Evolutionary conservation across 2,329 filamentous ascomycete species (phyloP).

Genomic region (Phoma sp.): DNA sequence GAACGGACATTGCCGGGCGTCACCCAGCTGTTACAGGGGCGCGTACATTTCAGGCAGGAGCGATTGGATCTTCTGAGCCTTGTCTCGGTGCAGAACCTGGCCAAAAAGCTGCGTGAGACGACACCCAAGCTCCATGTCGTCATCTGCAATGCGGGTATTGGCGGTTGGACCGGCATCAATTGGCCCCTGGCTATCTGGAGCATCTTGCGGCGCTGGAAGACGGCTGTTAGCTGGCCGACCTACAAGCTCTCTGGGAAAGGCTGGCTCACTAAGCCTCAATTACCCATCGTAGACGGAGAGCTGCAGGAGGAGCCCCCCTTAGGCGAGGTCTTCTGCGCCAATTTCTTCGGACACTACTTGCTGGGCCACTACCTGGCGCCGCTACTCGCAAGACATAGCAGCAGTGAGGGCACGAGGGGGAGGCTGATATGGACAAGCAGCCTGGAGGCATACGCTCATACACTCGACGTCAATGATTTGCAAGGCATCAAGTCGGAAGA

Average conservation of each 20-base stretch:
- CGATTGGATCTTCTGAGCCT: constrained; percentile 64
- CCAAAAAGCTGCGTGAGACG: constrained; percentile 58
- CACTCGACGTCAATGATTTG: constrained; percentile 72
- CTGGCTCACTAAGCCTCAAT: constrained; percentile 60
- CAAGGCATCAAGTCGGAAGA: constrained; percentile 69
- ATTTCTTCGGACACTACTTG: constrained; percentile 94
- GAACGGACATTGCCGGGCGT: constrained; percentile 47
- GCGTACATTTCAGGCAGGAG: constrained; percentile 62
- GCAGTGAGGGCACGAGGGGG: constrained; percentile 52
- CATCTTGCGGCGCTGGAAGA: constrained; percentile 66
- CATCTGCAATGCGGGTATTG: constrained; percentile 86
- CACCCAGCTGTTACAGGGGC: constrained; percentile 48
- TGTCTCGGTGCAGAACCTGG: constrained; percentile 60
- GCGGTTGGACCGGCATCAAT: constrained; percentile 81
- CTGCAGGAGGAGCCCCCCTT: constrained; percentile 62
- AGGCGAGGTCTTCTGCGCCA: constrained; percentile 85
- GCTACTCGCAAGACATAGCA: constrained; percentile 63
- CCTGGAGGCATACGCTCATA: constrained; percentile 68
- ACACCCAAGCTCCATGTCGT: constrained; percentile 78
- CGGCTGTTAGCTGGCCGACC: constrained; percentile 75
- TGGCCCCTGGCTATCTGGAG: constrained; percentile 66
- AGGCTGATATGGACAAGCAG: constrained; percentile 88
- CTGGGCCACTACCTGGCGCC: constrained; percentile 81
- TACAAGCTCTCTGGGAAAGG: constrained; percentile 73
- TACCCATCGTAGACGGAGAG: constrained; percentile 35